Evolutionary conservation across 352 stramenopile species (phyloP).

Genomic region (Phytophthora boehmeriae): DNA sequence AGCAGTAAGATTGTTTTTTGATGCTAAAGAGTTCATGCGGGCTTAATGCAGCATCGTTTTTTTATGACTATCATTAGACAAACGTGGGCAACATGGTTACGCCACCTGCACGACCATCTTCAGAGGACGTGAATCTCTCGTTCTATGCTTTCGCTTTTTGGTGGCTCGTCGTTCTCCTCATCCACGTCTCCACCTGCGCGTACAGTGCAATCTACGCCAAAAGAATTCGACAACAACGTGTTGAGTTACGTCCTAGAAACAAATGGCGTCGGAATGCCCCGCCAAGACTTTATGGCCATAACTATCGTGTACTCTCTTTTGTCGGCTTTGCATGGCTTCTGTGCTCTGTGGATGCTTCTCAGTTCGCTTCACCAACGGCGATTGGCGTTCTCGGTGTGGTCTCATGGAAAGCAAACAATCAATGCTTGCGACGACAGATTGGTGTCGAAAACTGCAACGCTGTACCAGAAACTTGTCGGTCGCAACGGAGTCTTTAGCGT

Average conservation of each 20-base stretch:
- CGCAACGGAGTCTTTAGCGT: constrained; percentile 12
- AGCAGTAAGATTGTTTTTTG: no score
- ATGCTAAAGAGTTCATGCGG: no score
- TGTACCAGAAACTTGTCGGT: neutral
- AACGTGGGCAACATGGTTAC: no score
- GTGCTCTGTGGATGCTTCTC: constrained; percentile 7
- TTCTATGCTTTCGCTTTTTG: constrained; percentile 7
- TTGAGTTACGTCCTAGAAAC: neutral
- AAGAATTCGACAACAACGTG: neutral
- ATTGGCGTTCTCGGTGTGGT: neutral
- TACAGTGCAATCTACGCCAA: constrained; percentile 12
- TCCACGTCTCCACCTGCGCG: constrained; percentile 8
- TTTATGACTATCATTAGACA: no score
- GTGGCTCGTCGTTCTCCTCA: constrained; percentile 12
- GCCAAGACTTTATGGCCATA: constrained; percentile 6
- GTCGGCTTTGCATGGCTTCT: constrained; percentile 4
- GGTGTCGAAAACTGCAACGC: neutral
- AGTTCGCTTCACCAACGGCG: neutral
- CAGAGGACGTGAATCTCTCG: neutral
- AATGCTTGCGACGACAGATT: neutral
- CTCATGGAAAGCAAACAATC: neutral
- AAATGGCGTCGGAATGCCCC: constrained; percentile 8
- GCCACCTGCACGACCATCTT: neutral
- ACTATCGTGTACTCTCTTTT: neutral
- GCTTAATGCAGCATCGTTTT: no score